Evolutionary conservation across 495 filamentous ascomycete genomes (phyloP).

Genomic region (Trichoderma orchidacearum): DNA sequence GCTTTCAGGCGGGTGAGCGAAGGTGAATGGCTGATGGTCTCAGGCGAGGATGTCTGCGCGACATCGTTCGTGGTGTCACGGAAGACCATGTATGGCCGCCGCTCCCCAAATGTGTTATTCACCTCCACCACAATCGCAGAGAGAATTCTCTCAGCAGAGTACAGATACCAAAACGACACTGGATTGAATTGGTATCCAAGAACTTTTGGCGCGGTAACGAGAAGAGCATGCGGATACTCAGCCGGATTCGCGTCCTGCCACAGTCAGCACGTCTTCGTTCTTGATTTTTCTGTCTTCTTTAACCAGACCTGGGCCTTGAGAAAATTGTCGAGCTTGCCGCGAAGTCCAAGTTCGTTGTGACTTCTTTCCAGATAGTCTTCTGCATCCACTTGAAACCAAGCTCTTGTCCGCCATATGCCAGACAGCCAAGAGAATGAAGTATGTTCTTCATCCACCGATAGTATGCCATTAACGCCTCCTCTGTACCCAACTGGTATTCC

Average conservation of each 20-base stretch:
- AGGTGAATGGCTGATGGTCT: conserved; percentile 3
- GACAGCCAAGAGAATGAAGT: conserved; percentile 14
- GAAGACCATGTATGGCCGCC: conserved; percentile 19
- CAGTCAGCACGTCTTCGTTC: conserved; percentile 6
- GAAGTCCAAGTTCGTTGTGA: conserved; percentile 26
- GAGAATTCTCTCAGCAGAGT: conserved; percentile 42
- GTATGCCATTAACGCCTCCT: conserved; percentile 34
- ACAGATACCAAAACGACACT: conserved; percentile 73
- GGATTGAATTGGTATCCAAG: conserved; percentile 63
- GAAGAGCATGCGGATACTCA: conserved; percentile 50
- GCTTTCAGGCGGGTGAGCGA: conserved; percentile 21
- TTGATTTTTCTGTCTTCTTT: not conserved
- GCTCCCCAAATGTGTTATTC: conserved; percentile 67
- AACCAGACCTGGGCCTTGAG: conserved; percentile 32
- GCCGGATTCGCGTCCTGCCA: conserved; percentile 31
- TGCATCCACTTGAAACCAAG: conserved; percentile 46
- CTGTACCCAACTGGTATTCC: conserved; percentile 52
- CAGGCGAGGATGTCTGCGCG: conserved; percentile 40
- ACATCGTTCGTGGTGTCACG: not conserved
- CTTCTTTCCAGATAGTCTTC: conserved; percentile 46
- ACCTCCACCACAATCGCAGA: conserved; percentile 60
- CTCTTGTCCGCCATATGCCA: conserved; percentile 3
- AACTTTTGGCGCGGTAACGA: conserved; percentile 55
- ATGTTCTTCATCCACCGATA: conserved; percentile 34
- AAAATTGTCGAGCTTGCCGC: conserved; percentile 44